A percentile compares a stretch with the other conserved stretches of the same genome.
phyloP scores from a whole-genome alignment of 139 green algal species.

The Chlamydomonas eustigma region DNA sequence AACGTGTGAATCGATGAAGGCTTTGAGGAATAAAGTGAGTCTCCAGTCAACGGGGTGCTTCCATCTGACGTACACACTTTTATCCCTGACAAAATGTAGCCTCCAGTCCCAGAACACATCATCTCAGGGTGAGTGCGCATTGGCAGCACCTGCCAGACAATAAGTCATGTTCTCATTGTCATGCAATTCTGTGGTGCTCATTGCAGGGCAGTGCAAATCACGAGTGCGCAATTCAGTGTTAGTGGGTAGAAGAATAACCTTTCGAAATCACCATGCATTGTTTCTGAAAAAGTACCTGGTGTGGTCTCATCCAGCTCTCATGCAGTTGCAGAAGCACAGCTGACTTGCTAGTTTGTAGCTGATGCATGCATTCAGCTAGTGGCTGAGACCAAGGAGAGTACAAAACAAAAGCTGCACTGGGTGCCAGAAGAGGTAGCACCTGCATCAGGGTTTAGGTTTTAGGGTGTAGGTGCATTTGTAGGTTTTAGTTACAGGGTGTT shows the following conservation, averaged over 20 bases:
- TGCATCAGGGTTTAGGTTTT: constrained; percentile 40
- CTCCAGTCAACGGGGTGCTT: not conserved
- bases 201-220: too few species aligned
- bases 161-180: not conserved
- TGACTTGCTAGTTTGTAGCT: constrained; percentile 19
- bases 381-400: constrained; percentile 57
- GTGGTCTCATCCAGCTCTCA: constrained; percentile 72
- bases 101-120: constrained; percentile 69
- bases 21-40: not conserved
- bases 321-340: constrained; percentile 58
- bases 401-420: constrained; percentile 68
- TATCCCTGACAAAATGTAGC: constrained; percentile 74
- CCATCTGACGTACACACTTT: constrained; percentile 7
- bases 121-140: constrained; percentile 77
- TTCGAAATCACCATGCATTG: too few species aligned
- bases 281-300: constrained; percentile 63
- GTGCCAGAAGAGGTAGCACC: constrained; percentile 66
- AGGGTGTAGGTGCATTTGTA: too few species aligned
- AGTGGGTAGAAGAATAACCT: too few species aligned
- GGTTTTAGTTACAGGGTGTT: too few species aligned
- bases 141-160: constrained; percentile 51
- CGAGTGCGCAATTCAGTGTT: too few species aligned
- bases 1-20: not conserved
- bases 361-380: constrained; percentile 54
- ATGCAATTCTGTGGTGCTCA: too few species aligned